Evolutionary conservation across 2,329 filamentous ascomycete genomes (phyloP), one percentile per base, ranked within the genome.

Genomic region (Monilinia aucupariae): DNA sequence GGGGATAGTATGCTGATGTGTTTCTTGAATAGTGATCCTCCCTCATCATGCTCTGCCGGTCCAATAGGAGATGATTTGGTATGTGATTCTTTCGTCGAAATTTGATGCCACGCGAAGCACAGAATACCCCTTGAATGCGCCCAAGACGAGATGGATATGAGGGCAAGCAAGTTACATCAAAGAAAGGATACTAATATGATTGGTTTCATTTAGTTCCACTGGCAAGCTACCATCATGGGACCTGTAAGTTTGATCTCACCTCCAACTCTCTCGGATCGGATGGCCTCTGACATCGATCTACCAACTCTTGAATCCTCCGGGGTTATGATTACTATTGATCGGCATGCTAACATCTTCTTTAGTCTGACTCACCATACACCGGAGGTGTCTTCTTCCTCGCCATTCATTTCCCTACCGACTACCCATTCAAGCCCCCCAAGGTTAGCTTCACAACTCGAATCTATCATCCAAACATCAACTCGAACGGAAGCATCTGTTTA

Each of bases 381-480:
- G 92, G 93, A 77, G 94, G 94, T 75, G 93, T 99, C 72, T 99
- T 99, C 85, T 99, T 99, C 87, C 86, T 99, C 70, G 88, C 90
- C 72, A 99, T 99, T 76, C 92, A 97, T 81, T 97, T 99, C 84
- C 94, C 94, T 71, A 99, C 94, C 84, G 94, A 99, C 84, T 99
- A 99, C 80, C 94, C 94, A 49, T 99, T 99, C 85, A 99, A 99
- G 89, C 94, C 94, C 68, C 94, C 94, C 72, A 99, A 99, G 86
- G 92, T 99, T 80, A 97, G 97, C 89, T 99, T 99, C 85, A 97
- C 92, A 73, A 99, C 94, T 69, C 90, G 93, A 76, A 97, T 99
- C 82, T 99, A 99, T 79, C 94, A 99, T 82, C 94, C 94, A 74
- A 99, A 99, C 82, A 99, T 99, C 91, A 99, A 99, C 87, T 96